These are phyloP conservation scores for Boeremia exigua DNA, from an alignment of 2,329 filamentous ascomycete species.

Conservation along the genomic window DNA sequence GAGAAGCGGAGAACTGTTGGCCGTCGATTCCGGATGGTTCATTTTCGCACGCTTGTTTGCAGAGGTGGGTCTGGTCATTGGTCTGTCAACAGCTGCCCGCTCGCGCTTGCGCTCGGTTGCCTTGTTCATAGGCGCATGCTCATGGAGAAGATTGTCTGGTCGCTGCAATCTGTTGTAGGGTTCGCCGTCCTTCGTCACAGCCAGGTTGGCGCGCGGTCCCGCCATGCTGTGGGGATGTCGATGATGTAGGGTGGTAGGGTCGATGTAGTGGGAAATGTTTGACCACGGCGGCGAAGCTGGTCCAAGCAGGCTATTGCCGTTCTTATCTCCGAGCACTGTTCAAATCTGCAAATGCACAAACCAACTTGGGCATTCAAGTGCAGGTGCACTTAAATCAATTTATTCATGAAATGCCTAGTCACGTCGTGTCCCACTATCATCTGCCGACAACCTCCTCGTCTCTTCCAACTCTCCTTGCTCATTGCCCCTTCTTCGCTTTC, in stretches of 20 bases:
- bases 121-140: background rate
- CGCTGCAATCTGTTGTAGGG: conserved; percentile 47
- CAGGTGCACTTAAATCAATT: background rate
- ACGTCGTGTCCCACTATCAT: background rate
- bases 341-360: no score
- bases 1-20: background rate
- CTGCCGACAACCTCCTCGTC: background rate
- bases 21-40: background rate
- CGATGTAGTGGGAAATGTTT: background rate
- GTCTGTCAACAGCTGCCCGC: conserved; percentile 11
- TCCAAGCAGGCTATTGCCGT: no score
- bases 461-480: background rate
- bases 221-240: conserved; percentile 25
- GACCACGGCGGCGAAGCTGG: background rate
- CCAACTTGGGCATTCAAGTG: no score
- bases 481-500: conserved; percentile 35
- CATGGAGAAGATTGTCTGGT: conserved; percentile 36
- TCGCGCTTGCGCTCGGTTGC: conserved; percentile 34
- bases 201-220: conserved; percentile 32
- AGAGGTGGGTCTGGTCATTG: background rate
- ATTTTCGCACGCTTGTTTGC: conserved; percentile 24
- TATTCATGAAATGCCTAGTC: background rate
- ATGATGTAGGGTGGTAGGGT: background rate
- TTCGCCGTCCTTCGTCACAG: conserved; percentile 43
- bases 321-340: no score